Percentiles rank a stretch among this genome's conserved stretches.
These are phyloP conservation scores for Huntiella decipiens DNA, from an alignment of 2,329 filamentous ascomycete genomes.

Conservation along the genomic window DNA sequence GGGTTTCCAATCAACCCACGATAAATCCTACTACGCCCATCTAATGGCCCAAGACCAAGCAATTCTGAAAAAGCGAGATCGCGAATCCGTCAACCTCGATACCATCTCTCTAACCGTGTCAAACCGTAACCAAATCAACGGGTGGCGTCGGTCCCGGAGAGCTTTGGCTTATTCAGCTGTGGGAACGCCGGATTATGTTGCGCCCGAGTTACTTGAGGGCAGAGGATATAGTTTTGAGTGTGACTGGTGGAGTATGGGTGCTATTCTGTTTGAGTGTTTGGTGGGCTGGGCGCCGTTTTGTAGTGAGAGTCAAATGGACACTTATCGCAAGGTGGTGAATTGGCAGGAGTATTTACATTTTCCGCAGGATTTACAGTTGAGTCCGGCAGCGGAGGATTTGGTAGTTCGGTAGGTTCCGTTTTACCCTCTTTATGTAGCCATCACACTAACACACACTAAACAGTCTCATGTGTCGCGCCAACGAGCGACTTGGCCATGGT, in stretches of 20 bases:
- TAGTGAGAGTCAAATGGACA: slow-evolving; percentile 91
- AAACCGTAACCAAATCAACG: slow-evolving; percentile 95
- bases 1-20: slow-evolving; percentile 92
- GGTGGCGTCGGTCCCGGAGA: slow-evolving; percentile 88
- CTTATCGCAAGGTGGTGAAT: slow-evolving; percentile 97
- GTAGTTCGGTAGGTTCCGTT: slow-evolving; percentile 55
- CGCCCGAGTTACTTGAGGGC: slow-evolving; percentile 92
- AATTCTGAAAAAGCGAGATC: slow-evolving; percentile 49
- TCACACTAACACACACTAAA: slow-evolving; percentile 5
- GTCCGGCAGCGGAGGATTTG: slow-evolving; percentile 74
- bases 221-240: slow-evolving; percentile 93
- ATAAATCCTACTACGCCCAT: slow-evolving; percentile 96
- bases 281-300: slow-evolving; percentile 99
- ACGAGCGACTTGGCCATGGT: slow-evolving; percentile 73
- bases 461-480: slow-evolving; percentile 83
- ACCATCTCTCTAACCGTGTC: slow-evolving; percentile 97
- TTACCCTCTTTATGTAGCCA: slow-evolving; percentile 14
- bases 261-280: slow-evolving; percentile 98
- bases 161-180: slow-evolving; percentile 97
- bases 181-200: slow-evolving; percentile 95
- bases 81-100: slow-evolving; percentile 87
- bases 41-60: slow-evolving; percentile 59
- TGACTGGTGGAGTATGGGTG: slow-evolving; percentile 98
- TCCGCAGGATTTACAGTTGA: slow-evolving; percentile 82
- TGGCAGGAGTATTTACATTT: slow-evolving; percentile 94